Evolutionary conservation across 495 filamentous ascomycete genomes (phyloP), one percentile per base, ranked within the genome.

Genomic region (Penicillium longicatenatum): DNA sequence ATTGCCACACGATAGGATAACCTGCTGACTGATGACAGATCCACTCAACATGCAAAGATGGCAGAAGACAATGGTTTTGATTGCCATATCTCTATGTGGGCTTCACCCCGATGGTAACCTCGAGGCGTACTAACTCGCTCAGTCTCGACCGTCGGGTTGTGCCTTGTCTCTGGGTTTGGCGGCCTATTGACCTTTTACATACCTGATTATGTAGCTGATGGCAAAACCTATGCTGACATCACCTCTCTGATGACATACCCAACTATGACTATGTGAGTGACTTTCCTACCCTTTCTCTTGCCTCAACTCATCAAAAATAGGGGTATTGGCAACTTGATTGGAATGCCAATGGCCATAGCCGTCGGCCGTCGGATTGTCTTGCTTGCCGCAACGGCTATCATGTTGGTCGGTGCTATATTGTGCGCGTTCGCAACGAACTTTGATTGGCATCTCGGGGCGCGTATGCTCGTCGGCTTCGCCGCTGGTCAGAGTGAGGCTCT

Each of bases 281-380:
- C 9, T 7, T 19, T 4, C 41, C 12, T 35, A 12, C 10, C 9
- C 6, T 43, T 12, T 26, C 16, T 17, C 21, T 8, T 35, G 9
- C 50, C 11, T 21, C 31, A 0, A 6, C 37, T 45, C 4, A 26
- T 11, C 5, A 11, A 29, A 8, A n/a, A n/a, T 33, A 55, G 57
- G 69, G 76, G 76, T 10, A 61, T 77, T 46, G 74, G 73, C 0
- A 75, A 75, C 37, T 62, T 77, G 19, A 58, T 79, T 22, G 72
- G 73, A 54, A 71, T 76, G 68, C 76, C 76, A 35, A 49, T 77
- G 1, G 73, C 76, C 2, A 63, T 77, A 30, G 69, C 71, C 6
- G 58, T 76, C 42, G 76, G 76, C 12, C 66, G 74, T 39, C 67
- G 76, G 16, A 63, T 71, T 16, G 72, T 76, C 4, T 65, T 74